Conservation (phyloP, 2,329 filamentous ascomycete species). For the Coccinonectria pachysandricola region DNA sequence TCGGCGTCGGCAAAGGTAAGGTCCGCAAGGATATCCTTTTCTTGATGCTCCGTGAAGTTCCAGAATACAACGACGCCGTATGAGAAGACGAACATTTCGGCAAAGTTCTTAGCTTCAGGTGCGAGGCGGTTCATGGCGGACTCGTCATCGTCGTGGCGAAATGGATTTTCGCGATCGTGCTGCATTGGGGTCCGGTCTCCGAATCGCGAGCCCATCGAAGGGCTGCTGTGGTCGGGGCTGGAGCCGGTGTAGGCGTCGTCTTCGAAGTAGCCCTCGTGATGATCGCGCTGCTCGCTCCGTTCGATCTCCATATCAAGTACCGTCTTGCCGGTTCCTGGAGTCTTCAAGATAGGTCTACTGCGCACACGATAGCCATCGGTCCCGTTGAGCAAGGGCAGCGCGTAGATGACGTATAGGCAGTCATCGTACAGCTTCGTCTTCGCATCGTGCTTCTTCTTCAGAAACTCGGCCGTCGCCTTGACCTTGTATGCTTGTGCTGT, state of each 20-base stretch:
- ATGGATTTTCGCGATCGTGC: conserved; percentile 19
- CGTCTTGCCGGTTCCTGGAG: conserved; percentile 78
- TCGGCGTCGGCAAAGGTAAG: conserved; percentile 73
- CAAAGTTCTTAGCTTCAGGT: conserved; percentile 67
- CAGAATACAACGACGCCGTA: conserved; percentile 98
- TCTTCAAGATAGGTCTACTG: conserved; percentile 86
- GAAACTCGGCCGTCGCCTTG: conserved; percentile 76
- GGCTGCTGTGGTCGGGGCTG: conserved; percentile 20
- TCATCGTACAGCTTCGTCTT: conserved; percentile 97
- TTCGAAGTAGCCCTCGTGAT: conserved; percentile 84
- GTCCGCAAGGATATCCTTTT: conserved; percentile 93
- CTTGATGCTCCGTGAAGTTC: conserved; percentile 95
- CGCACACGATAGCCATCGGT: conserved; percentile 77
- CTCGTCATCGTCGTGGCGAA: conserved; percentile 29
- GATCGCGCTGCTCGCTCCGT: conserved; percentile 77
- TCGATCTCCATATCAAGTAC: conserved; percentile 94
- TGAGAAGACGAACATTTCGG: conserved; percentile 93
- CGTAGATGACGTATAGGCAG: conserved; percentile 92
- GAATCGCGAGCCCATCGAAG: conserved; percentile 21
- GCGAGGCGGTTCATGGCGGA: conserved; percentile 50
- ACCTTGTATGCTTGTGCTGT: conserved; percentile 91
- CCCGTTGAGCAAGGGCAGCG: conserved; percentile 77
- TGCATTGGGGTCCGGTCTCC: conserved; percentile 19
- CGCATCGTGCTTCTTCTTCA: conserved; percentile 77
- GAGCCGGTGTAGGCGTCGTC: conserved; percentile 48